Percentiles rank a stretch among this genome's conserved stretches.
These are phyloP conservation scores for Cladosporium sp. DNA, from an alignment of 2,329 filamentous ascomycete species.

Conservation along the genomic window DNA sequence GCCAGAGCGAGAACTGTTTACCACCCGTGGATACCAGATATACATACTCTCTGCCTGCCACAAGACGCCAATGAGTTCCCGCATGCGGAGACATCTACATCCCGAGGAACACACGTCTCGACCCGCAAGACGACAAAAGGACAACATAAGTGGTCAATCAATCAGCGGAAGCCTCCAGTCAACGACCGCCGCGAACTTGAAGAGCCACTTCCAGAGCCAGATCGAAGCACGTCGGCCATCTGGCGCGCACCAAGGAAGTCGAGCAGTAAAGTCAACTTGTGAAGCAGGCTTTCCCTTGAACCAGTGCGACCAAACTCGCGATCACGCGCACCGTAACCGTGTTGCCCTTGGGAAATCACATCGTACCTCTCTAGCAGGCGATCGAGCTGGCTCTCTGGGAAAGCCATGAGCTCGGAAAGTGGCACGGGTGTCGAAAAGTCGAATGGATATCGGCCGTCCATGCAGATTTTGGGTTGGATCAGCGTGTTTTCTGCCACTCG, in stretches of 20 bases:
- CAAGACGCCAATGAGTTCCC: neutral
- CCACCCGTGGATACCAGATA: neutral
- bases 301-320: neutral
- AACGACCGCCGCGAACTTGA: neutral
- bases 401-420: conserved; percentile 29
- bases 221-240: conserved; percentile 19
- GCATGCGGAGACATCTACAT: neutral
- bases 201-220: neutral
- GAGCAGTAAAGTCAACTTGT: conserved; percentile 24
- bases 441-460: conserved; percentile 34
- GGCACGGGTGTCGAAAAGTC: conserved; percentile 31
- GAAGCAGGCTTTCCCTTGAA: neutral
- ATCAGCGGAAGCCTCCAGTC: neutral
- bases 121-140: neutral
- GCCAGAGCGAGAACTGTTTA: neutral
- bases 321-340: neutral
- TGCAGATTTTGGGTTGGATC: conserved; percentile 37
- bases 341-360: neutral
- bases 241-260: conserved; percentile 27
- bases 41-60: neutral
- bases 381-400: conserved; percentile 33
- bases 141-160: neutral
- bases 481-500: conserved; percentile 27
- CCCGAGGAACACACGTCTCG: neutral
- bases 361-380: conserved; percentile 35